Conservation (phyloP, 768 basidiomycete species). For the Podaxis sp. region DNA sequence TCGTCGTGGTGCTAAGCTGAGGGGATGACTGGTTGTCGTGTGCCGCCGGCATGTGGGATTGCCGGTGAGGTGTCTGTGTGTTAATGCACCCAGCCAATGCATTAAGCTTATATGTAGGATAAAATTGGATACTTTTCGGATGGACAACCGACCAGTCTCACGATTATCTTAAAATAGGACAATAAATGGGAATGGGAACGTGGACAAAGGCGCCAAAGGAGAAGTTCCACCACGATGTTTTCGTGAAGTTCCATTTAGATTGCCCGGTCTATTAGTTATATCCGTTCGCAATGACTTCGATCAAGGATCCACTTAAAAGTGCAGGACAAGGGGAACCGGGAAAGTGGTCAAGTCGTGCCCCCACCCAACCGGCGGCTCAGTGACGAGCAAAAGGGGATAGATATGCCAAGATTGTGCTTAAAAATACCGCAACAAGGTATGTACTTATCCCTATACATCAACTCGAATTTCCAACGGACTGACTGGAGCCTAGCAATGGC, state of each 20-base stretch:
- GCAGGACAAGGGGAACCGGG: neutral
- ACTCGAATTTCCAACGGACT: neutral
- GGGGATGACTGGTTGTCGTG: neutral
- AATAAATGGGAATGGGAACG: neutral
- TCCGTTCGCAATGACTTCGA: neutral
- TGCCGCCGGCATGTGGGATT: neutral
- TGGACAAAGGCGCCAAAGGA: neutral
- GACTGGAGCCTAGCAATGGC: neutral
- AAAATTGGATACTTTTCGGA: neutral
- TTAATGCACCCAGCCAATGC: neutral
- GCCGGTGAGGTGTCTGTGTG: neutral
- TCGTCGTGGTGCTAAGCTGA: neutral
- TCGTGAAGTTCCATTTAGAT: no score
- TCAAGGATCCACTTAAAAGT: neutral
- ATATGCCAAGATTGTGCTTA: neutral
- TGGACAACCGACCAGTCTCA: constrained; percentile 4
- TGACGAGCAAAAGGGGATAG: neutral
- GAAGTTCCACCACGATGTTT: neutral
- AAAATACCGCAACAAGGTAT: neutral
- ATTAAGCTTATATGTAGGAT: neutral
- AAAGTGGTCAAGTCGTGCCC: neutral
- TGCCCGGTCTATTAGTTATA: no score
- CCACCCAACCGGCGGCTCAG: neutral
- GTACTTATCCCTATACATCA: neutral
- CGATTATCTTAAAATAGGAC: neutral